Conservation (phyloP, 1,284 basidiomycete species). For the Heterobasidion irregulare region DNA sequence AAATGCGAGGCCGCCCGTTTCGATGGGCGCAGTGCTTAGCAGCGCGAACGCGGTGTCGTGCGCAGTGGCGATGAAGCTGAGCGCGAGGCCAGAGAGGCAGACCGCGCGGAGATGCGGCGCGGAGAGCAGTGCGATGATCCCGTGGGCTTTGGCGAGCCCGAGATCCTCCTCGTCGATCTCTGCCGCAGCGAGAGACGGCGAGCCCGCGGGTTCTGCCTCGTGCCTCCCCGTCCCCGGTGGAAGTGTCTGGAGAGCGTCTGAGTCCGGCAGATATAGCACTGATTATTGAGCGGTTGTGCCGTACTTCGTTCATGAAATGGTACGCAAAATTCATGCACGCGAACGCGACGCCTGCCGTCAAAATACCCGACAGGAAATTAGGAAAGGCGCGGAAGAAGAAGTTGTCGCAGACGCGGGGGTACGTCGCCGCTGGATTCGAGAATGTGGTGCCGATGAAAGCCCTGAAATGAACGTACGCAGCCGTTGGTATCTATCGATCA, state of each 20-base stretch:
- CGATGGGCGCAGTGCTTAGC: background rate
- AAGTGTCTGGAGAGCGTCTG: background rate
- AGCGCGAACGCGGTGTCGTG: background rate
- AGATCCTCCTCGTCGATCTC: background rate
- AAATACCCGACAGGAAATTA: background rate
- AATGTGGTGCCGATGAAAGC: background rate
- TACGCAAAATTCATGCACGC: background rate
- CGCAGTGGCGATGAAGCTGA: background rate
- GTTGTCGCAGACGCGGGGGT: background rate
- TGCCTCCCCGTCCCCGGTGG: background rate
- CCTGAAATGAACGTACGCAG: background rate
- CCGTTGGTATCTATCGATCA: no score
- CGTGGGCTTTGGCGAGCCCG: background rate
- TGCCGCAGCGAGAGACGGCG: background rate
- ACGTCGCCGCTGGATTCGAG: background rate
- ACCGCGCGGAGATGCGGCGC: background rate
- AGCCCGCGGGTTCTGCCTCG: background rate
- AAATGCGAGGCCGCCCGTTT: background rate
- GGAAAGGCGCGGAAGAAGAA: background rate
- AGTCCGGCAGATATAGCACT: background rate
- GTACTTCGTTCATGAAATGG: background rate
- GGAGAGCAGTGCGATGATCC: background rate
- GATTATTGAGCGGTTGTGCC: background rate
- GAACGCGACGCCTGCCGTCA: background rate
- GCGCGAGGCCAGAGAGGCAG: background rate